phyloP scores from a whole-genome alignment of 768 basidiomycete genomes.

The Baorangia bicolor region DNA sequence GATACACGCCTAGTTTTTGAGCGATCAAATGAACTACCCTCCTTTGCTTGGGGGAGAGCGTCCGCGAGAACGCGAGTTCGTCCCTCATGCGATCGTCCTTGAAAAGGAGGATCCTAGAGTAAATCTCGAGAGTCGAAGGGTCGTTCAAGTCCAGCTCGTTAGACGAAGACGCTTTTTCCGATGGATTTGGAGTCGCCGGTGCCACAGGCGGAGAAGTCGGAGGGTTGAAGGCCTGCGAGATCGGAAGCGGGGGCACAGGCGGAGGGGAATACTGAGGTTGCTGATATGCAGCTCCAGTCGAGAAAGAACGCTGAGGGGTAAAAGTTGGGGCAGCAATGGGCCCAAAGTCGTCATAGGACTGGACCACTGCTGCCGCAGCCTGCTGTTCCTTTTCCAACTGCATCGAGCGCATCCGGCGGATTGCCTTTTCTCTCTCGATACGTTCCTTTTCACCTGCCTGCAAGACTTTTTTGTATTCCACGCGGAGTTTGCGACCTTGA shows the following conservation, averaged over 20 bases:
- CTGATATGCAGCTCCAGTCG: constrained; percentile 58
- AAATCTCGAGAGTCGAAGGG: constrained; percentile 93
- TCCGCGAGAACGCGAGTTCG: constrained; percentile 93
- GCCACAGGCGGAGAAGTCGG: constrained; percentile 53
- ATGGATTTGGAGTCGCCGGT: constrained; percentile 58
- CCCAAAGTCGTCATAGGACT: constrained; percentile 75
- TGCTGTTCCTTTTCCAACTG: constrained; percentile 84
- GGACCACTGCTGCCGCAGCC: constrained; percentile 27
- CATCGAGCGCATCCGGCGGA: constrained; percentile 97
- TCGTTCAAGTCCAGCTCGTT: constrained; percentile 94
- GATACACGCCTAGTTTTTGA: constrained; percentile 93
- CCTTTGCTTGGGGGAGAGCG: constrained; percentile 80
- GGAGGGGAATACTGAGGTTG: constrained; percentile 67
- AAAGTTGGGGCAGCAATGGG: constrained; percentile 54
- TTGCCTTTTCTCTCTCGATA: constrained; percentile 97
- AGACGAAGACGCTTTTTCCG: constrained; percentile 59
- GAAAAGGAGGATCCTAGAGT: constrained; percentile 94
- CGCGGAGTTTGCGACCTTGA: constrained; percentile 94
- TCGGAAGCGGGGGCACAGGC: constrained; percentile 38
- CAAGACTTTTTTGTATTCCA: constrained; percentile 99
- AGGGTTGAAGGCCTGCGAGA: constrained; percentile 41
- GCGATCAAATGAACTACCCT: constrained; percentile 95
- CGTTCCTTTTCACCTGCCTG: constrained; percentile 99
- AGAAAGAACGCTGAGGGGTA: constrained; percentile 73
- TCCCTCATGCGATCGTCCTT: constrained; percentile 98